Evolutionary conservation across 345 rosid species (phyloP).

Genomic region (Cardamine occulta): DNA sequence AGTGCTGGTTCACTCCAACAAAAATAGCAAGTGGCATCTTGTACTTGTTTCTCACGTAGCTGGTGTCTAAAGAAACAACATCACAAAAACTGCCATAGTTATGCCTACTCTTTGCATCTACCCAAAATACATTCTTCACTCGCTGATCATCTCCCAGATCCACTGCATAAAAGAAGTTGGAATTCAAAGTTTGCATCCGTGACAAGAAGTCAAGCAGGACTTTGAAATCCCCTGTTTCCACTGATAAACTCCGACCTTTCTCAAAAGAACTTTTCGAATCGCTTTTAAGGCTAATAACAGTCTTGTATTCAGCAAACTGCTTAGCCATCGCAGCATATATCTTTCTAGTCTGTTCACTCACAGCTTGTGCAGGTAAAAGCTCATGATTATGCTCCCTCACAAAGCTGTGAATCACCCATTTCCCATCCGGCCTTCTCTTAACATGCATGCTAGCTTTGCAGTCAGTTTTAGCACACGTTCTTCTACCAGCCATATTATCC

Average conservation of each 20-base stretch:
- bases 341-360: conserved; percentile 72
- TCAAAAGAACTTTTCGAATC: conserved; percentile 53
- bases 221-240: conserved; percentile 61
- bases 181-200: conserved; percentile 55
- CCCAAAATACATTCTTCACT: conserved; percentile 63
- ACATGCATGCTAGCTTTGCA: conserved; percentile 89
- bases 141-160: conserved; percentile 67
- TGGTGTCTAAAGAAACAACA: conserved; percentile 64
- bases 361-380: conserved; percentile 77
- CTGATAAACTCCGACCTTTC: conserved; percentile 50
- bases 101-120: conserved; percentile 70
- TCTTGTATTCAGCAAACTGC: conserved; percentile 69
- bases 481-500: conserved; percentile 57
- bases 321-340: conserved; percentile 78
- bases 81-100: conserved; percentile 63
- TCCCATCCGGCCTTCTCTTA: conserved; percentile 74
- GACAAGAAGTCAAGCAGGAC: conserved; percentile 55
- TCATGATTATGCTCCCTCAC: conserved; percentile 77
- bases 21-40: conserved; percentile 68
- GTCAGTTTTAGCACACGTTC: conserved; percentile 65
- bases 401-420: conserved; percentile 72
- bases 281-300: conserved; percentile 54
- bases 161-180: conserved; percentile 69
- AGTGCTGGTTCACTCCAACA: conserved; percentile 74
- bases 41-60: conserved; percentile 62